A percentile compares a stretch with the other conserved stretches of the same genome.
Conservation (phyloP, 495 filamentous ascomycete genomes). For the Tetracladium setigerum region DNA sequence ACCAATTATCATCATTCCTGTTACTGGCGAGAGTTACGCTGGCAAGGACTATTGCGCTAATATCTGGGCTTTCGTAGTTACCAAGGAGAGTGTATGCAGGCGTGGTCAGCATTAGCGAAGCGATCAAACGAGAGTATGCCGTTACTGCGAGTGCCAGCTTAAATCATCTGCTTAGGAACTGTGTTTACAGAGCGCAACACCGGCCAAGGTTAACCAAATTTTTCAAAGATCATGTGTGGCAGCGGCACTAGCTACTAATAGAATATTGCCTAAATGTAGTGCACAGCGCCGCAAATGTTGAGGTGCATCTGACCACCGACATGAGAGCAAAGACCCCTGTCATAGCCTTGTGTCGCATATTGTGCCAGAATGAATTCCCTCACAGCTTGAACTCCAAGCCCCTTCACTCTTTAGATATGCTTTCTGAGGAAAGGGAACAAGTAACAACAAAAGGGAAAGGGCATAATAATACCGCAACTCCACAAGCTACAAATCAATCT, state of each 20-base stretch:
- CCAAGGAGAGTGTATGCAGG: slow-evolving; percentile 30
- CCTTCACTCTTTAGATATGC: too few relatives aligned
- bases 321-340: slow-evolving; percentile 56
- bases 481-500: too few relatives aligned
- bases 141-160: slow-evolving; percentile 38
- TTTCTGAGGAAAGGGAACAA: too few relatives aligned
- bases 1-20: slow-evolving; percentile 46
- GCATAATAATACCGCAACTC: too few relatives aligned
- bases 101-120: slow-evolving; percentile 49
- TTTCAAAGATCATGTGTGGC: slow-evolving; percentile 36
- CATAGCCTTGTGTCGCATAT: slow-evolving; percentile 40
- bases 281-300: slow-evolving; percentile 30
- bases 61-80: slow-evolving; percentile 38
- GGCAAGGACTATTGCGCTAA: slow-evolving; percentile 53
- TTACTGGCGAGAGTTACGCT: slow-evolving; percentile 46
- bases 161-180: slow-evolving; percentile 37
- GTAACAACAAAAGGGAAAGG: too few relatives aligned
- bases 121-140: slow-evolving; percentile 49
- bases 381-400: too few relatives aligned
- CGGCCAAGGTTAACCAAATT: slow-evolving; percentile 42
- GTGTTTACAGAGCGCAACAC: slow-evolving; percentile 53
- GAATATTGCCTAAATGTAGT: slow-evolving; percentile 46
- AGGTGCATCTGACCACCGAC: slow-evolving; percentile 52
- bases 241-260: slow-evolving; percentile 38
- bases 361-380: slow-evolving; percentile 41